Evolutionary conservation across 805 yeast species (phyloP).

Genomic region (Scheffersomyces stipitis): DNA sequence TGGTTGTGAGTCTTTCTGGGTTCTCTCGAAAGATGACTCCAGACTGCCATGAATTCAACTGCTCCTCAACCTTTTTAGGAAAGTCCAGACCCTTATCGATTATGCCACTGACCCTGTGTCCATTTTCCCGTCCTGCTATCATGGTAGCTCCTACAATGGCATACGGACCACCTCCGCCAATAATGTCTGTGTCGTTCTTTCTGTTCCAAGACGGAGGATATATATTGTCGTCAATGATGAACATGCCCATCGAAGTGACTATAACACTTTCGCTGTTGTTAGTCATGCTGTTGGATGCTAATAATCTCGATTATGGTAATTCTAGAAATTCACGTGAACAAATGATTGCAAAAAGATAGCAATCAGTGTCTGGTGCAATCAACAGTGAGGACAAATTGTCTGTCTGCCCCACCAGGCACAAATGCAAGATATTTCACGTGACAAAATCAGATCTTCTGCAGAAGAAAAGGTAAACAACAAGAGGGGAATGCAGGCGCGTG

Average conservation of each 20-base stretch:
- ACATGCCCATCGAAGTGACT: constrained; percentile 78
- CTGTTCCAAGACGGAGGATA: constrained; percentile 42
- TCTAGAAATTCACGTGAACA: too few species aligned
- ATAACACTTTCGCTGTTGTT: too few species aligned
- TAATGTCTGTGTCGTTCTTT: constrained; percentile 45
- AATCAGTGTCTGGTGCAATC: too few species aligned
- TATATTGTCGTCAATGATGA: constrained; percentile 84
- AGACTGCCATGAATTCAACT: constrained; percentile 60
- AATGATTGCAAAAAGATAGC: too few species aligned
- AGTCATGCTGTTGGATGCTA: too few species aligned
- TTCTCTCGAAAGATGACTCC: constrained; percentile 58
- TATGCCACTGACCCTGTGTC: constrained; percentile 57
- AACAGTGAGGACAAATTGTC: too few species aligned
- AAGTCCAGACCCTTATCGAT: constrained; percentile 82
- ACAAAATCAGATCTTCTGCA: too few species aligned
- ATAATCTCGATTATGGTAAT: too few species aligned
- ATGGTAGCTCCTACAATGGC: constrained; percentile 75
- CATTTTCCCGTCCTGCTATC: constrained; percentile 36
- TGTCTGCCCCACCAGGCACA: too few species aligned
- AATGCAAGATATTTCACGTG: too few species aligned
- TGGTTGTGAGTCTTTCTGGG: constrained; percentile 58
- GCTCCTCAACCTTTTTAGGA: constrained; percentile 46
- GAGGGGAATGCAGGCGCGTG: too few species aligned
- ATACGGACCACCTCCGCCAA: constrained; percentile 92
- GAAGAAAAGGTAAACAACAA: too few species aligned